Conservation (phyloP, 371 early-diverging fungal species). For the Mortierella sp. region DNA sequence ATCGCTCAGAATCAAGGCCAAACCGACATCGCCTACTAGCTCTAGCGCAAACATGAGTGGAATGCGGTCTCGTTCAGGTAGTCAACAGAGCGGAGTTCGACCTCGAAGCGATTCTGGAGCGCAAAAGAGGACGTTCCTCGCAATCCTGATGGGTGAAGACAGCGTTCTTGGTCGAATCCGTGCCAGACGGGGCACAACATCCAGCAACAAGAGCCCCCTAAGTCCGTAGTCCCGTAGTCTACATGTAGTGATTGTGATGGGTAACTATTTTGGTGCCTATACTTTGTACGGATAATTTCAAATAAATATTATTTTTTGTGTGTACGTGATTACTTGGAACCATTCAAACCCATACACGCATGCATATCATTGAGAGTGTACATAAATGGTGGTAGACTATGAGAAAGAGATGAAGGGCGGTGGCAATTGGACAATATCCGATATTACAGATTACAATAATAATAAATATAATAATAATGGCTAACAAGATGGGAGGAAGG, state of each 20-base stretch:
- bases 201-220: slow-evolving; percentile 19
- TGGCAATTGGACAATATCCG: not conserved
- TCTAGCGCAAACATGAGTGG: slow-evolving; percentile 11
- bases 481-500: too few species aligned
- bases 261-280: not conserved
- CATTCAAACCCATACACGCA: not conserved
- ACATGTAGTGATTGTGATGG: not conserved
- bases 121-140: slow-evolving; percentile 43
- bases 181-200: slow-evolving; percentile 33
- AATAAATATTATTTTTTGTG: not conserved
- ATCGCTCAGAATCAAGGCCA: slow-evolving; percentile 37
- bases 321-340: not conserved
- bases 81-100: slow-evolving; percentile 26
- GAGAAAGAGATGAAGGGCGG: slow-evolving; percentile 1
- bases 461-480: too few species aligned
- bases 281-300: not conserved
- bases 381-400: not conserved
- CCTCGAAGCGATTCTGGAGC: slow-evolving; percentile 49
- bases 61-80: slow-evolving; percentile 16
- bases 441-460: too few species aligned
- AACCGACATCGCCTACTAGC: not conserved
- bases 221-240: not conserved
- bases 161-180: slow-evolving; percentile 49
- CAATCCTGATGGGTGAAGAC: slow-evolving; percentile 56
- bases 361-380: not conserved